Conservation (phyloP, 2,329 filamentous ascomycete species). For the Alternaria sp. region DNA sequence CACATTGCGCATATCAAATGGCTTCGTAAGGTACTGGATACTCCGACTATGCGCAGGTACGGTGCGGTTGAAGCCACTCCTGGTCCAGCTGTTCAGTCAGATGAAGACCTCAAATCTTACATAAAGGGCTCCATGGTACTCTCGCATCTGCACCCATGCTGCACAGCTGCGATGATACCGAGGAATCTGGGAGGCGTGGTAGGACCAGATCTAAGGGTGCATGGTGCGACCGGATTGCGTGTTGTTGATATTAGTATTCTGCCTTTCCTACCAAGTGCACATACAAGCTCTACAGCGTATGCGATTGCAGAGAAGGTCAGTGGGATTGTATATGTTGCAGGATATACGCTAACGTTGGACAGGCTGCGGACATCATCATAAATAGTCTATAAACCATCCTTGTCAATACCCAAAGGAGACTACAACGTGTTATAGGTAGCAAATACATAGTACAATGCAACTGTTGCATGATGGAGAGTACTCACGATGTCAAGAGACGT, state of each 20-base stretch:
- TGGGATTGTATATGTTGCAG: background rate
- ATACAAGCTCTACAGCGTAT: constrained; percentile 7
- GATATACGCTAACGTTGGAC: background rate
- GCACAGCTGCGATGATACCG: constrained; percentile 10
- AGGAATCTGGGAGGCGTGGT: background rate
- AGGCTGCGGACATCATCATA: background rate
- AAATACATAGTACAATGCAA: background rate
- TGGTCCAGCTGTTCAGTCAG: background rate
- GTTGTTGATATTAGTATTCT: constrained; percentile 9
- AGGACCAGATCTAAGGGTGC: constrained; percentile 4
- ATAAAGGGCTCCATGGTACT: background rate
- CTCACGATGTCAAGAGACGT: background rate
- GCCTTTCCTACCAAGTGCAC: constrained; percentile 4
- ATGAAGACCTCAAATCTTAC: constrained; percentile 3
- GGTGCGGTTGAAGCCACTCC: constrained; percentile 5
- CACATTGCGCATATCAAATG: constrained; percentile 6
- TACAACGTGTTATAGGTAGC: background rate
- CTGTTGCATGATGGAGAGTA: background rate
- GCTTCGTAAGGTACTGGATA: constrained; percentile 1
- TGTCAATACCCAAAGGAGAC: too few species aligned
- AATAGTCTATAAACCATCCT: background rate
- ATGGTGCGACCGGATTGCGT: background rate
- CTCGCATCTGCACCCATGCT: constrained; percentile 13
- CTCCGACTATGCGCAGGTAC: constrained; percentile 1
- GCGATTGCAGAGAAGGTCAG: constrained; percentile 7